Base-by-base conservation (phyloP, 306 rosid species). In the Prunus campanulata region DNA sequence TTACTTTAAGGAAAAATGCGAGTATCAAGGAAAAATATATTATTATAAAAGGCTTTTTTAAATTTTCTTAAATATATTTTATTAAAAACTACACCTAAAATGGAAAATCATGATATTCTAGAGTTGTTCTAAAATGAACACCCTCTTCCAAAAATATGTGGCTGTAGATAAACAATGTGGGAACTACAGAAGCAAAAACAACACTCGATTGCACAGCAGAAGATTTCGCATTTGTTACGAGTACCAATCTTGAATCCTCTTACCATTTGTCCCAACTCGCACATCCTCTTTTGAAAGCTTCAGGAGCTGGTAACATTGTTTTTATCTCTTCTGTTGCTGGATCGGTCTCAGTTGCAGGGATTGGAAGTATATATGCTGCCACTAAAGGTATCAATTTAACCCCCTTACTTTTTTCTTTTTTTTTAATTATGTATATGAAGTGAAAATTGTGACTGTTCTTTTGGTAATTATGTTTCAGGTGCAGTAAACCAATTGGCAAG, bases 401-500 rank as follows among this genome's bases (percentile, higher is more conserved):
- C 2, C 7, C 42, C 8, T 35, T 35, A 35, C 39, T 6, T 3
- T 32, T 32, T 32, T 1, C 5, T 5, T 5, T 5, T 32, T 35
- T 35, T 35, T 32, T 35, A 35, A 1, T 35, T 35, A 6, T 35
- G 42, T 35, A 35, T 35, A 35, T 35, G 42, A 35, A 35, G 42
- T 6, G 42, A 35, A 0, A 11, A 5, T 6, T 42, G 19, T 25
- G 2, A 47, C 3, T 48, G 11, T 3, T 10, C 35, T 39, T 15
- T 57, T 11, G 1, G 7, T n/a, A 19, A 22, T 74, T 15, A 46
- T 46, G 42, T 30, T 64, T 66, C 77, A 88, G 90, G 89, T 59
- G 92, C 91, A 77, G 81, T 86, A 2, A 90, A 79, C 47, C 89
- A 86, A 8, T 14, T 86, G 7, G 74, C 91, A 0, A 85, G 71